These are phyloP conservation scores for Tylopilus plumbeoviolaceoides DNA, from an alignment of 768 basidiomycete species.

Conservation along the genomic window DNA sequence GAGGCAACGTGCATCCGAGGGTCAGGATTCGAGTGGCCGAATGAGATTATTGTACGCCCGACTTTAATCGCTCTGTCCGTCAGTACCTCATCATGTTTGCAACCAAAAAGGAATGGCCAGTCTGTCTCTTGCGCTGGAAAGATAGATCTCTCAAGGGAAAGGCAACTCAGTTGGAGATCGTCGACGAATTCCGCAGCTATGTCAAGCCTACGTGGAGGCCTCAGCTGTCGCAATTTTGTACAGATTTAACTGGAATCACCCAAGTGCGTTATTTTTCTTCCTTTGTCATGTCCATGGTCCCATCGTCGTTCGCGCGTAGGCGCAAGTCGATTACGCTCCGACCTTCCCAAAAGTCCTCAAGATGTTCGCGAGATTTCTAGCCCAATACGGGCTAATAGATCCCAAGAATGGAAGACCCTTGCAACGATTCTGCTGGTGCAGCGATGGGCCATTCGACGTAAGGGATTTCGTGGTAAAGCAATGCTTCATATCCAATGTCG, in stretches of 20 bases:
- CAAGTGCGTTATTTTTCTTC: constrained; percentile 55
- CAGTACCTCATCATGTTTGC: constrained; percentile 5
- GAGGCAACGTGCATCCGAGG: constrained; percentile 78
- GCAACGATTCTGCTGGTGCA: constrained; percentile 75
- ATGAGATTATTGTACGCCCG: constrained; percentile 85
- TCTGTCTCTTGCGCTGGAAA: constrained; percentile 82
- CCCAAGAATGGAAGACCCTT: constrained; percentile 50
- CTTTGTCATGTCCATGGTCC: neutral
- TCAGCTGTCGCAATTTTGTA: constrained; percentile 78
- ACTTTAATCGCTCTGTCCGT: constrained; percentile 14
- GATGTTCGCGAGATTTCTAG: constrained; percentile 63
- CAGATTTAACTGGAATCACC: constrained; percentile 81
- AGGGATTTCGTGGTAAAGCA: constrained; percentile 87
- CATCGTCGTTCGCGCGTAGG: constrained; percentile 40
- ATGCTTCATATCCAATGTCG: constrained; percentile 79
- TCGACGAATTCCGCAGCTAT: constrained; percentile 84
- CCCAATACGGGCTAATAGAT: constrained; percentile 67
- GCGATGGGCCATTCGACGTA: constrained; percentile 79
- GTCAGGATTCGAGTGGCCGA: constrained; percentile 74
- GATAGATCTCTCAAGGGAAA: constrained; percentile 49
- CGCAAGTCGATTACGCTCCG: constrained; percentile 76
- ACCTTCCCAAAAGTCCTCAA: constrained; percentile 66
- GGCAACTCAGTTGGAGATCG: constrained; percentile 58
- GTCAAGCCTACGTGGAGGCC: constrained; percentile 88
- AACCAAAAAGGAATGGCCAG: constrained; percentile 84